phyloP scores from a whole-genome alignment of 2,329 filamentous ascomycete genomes.

The Beauveria sp. region DNA sequence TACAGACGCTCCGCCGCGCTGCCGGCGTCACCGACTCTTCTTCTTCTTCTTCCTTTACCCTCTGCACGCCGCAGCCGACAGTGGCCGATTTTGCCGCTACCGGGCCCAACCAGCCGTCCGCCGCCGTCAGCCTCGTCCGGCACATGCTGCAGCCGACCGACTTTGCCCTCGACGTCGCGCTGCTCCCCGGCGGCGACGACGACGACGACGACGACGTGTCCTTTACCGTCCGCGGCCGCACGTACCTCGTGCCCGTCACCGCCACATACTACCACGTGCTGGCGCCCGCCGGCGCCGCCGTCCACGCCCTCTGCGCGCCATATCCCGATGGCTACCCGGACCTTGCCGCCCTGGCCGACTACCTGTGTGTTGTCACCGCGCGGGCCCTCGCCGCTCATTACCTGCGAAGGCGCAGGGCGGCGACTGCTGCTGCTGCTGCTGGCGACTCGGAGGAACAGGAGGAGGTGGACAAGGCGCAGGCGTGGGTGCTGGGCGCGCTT shows the following conservation, averaged over 20 bases:
- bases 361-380: conserved; percentile 35
- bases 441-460: not conserved
- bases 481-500: conserved; percentile 24
- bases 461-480: not conserved
- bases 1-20: conserved; percentile 35
- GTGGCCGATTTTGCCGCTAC: conserved; percentile 19
- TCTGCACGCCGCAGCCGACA: conserved; percentile 30
- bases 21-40: conserved; percentile 37
- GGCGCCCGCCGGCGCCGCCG: conserved; percentile 27
- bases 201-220: conserved; percentile 15
- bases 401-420: conserved; percentile 19
- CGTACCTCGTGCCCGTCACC: conserved; percentile 34
- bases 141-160: conserved; percentile 34
- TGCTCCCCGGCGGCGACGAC: conserved; percentile 30
- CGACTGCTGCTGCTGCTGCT: not conserved
- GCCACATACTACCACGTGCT: conserved; percentile 38
- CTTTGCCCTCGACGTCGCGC: conserved; percentile 34
- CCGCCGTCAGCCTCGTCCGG: conserved; percentile 37
- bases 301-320: conserved; percentile 35
- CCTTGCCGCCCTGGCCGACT: conserved; percentile 35
- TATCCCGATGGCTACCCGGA: conserved; percentile 37
- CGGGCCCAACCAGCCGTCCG: conserved; percentile 29
- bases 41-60: conserved; percentile 29
- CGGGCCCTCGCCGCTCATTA: conserved; percentile 32
- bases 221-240: conserved; percentile 37